Conservation (phyloP, 306 rosid species). For the Fragaria ananassa region DNA sequence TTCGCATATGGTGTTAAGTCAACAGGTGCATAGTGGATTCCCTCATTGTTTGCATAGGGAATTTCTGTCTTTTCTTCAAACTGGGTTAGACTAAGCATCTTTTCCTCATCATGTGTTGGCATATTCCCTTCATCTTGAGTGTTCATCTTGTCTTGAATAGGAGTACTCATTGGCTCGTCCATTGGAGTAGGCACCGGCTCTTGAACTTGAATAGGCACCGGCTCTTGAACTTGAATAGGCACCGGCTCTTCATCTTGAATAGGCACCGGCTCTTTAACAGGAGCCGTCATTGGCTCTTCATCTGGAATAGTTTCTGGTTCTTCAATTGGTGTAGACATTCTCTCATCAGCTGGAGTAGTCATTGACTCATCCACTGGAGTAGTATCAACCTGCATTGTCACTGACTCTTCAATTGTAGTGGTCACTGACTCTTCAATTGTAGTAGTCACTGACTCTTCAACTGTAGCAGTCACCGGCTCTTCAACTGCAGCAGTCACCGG, state of each 20-base stretch:
- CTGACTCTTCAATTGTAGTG: neutral
- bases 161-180: constrained; percentile 24
- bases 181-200: neutral
- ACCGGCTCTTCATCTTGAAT: neutral
- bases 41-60: constrained; percentile 21
- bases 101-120: constrained; percentile 29
- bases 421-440: neutral
- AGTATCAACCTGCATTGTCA: neutral
- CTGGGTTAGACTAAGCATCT: constrained; percentile 20
- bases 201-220: neutral
- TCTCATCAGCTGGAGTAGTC: constrained; percentile 20
- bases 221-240: too few species aligned
- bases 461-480: neutral
- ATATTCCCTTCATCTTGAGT: constrained; percentile 47
- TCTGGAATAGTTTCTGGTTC: constrained; percentile 10
- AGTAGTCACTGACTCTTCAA: neutral
- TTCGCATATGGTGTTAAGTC: constrained; percentile 18
- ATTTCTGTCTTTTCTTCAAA: constrained; percentile 17
- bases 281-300: neutral
- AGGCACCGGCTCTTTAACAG: neutral
- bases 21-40: constrained; percentile 16
- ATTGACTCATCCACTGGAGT: constrained; percentile 6
- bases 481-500: neutral
- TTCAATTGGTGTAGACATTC: constrained; percentile 11
- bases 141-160: constrained; percentile 39